Conservation (phyloP, 2,329 filamentous ascomycete species). For the Fusarium sarcochroum region DNA sequence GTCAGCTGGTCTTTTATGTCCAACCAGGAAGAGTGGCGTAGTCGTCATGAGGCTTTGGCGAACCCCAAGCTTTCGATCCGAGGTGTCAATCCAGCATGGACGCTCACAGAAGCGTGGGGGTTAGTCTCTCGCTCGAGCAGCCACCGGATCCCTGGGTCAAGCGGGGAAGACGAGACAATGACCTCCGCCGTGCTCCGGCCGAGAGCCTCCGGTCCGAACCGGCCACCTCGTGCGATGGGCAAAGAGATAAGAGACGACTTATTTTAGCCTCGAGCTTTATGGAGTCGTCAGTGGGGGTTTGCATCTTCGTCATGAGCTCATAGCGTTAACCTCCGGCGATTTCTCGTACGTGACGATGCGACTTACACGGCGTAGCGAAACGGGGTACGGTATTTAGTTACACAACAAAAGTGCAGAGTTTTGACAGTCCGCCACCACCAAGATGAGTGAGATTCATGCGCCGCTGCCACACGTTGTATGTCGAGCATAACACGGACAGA, state of each 20-base stretch:
- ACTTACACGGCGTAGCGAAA: conserved; percentile 12
- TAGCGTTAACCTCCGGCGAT: neutral
- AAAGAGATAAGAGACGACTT: conserved; percentile 13
- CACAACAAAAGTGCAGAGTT: neutral
- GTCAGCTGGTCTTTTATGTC: conserved; percentile 48
- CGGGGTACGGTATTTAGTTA: no score
- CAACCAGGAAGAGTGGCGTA: conserved; percentile 33
- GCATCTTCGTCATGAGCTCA: conserved; percentile 1
- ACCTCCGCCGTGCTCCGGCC: conserved; percentile 42
- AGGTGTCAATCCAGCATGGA: conserved; percentile 34
- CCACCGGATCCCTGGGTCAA: conserved; percentile 31
- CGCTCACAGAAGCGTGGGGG: conserved; percentile 43
- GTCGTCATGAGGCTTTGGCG: conserved; percentile 46
- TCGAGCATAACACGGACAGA: conserved; percentile 18
- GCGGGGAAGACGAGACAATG: conserved; percentile 7
- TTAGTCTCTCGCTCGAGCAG: conserved; percentile 22
- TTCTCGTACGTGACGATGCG: conserved; percentile 1
- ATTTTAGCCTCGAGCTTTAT: neutral
- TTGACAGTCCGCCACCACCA: conserved; percentile 18
- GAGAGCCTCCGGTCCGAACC: conserved; percentile 47
- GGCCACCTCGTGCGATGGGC: conserved; percentile 12
- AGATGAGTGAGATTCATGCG: neutral
- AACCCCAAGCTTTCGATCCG: conserved; percentile 25
- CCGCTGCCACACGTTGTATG: conserved; percentile 2
- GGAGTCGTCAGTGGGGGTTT: conserved; percentile 25